phyloP scores from a whole-genome alignment of 106 monocot species.

The Gastrodia elata region DNA sequence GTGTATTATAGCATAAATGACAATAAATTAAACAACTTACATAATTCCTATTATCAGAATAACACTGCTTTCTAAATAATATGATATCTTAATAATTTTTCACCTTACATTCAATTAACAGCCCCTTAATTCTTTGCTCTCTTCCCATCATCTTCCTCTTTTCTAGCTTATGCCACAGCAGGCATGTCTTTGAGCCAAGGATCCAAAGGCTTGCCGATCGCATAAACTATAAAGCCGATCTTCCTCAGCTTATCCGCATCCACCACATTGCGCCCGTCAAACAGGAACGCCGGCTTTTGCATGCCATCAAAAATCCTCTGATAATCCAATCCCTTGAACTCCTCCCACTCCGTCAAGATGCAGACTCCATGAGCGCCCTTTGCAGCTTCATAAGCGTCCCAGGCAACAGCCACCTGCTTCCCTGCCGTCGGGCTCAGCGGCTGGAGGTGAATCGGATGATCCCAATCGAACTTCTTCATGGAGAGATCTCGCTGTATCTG shows the following conservation, averaged over 20 bases:
- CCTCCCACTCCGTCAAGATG: constrained; percentile 23
- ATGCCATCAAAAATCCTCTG: constrained; percentile 16
- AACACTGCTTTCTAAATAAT: too few species aligned
- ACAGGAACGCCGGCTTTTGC: constrained; percentile 24
- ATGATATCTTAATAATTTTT: too few species aligned
- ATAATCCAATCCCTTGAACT: constrained; percentile 22
- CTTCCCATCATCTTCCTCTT: background rate
- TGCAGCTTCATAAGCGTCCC: constrained; percentile 22
- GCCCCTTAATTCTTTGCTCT: too few species aligned
- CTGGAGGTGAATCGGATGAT: constrained; percentile 50
- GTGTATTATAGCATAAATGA: too few species aligned
- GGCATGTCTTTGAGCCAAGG: constrained; percentile 28
- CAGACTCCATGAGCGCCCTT: constrained; percentile 20
- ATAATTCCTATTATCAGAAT: too few species aligned
- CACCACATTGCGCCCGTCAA: constrained; percentile 23
- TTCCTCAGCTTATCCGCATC: constrained; percentile 19
- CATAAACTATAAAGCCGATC: constrained; percentile 21
- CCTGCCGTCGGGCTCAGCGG: constrained; percentile 34
- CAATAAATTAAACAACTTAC: too few species aligned
- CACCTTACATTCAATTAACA: too few species aligned
- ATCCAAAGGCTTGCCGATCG: constrained; percentile 26
- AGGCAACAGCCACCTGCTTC: constrained; percentile 13
- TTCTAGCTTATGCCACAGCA: constrained; percentile 12
- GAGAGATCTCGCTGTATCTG: constrained; percentile 58
- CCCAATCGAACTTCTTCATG: constrained; percentile 57